Base-by-base conservation (phyloP, 495 filamentous ascomycete species). In the Cercophora samala region DNA sequence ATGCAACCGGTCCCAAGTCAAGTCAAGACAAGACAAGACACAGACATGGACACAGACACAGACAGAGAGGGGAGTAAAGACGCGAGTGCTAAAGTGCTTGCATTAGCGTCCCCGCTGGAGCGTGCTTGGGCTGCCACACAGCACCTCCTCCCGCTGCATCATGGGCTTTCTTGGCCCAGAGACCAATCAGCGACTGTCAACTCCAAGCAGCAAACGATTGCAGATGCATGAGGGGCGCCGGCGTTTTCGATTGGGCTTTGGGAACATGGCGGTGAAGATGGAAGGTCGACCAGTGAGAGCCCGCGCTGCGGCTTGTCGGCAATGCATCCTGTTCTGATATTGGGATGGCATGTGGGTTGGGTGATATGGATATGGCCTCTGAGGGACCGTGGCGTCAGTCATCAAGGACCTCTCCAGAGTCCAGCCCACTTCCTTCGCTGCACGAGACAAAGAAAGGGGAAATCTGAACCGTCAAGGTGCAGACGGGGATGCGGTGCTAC, bases 71-170 rank as follows among this genome's bases (percentile, higher is more conserved):
- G 23, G 46, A 13, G 55, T 26, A 56, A 52, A 54, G 25, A 25
- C 62, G 23, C 46, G 26, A 25, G 29, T 65, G 60, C 52, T 73
- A 23, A 64, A 73, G 72, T 73, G 72, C 70, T 73, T 72, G 72
- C 72, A 73, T 73, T 70, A 69, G 67, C 63, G 62, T 60, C 42
- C 3, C 37, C 60, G 46, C 37, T 9, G 37, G 37, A 46, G 13
- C 37, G 37, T 17, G 5, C 62, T 63, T 63, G 66, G 66, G 60
- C 55, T 68, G 66, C n/a, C 63, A 25, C 53, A 68, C 52, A 42
- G 37, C 37, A 60, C 15, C 19, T 21, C 42, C 11, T 61, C 37
- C 56, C 21, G 11, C n/a, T 56, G 22, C 13, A 23, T 37, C 25
- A 25, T 61, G 25, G 59, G 25, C 24, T 29, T 37, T 61, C 23